A percentile compares a stretch with the other conserved stretches of the same genome.
Evolutionary conservation across 306 rosid species (phyloP).

Genomic region (Aeschynomene evenia): DNA sequence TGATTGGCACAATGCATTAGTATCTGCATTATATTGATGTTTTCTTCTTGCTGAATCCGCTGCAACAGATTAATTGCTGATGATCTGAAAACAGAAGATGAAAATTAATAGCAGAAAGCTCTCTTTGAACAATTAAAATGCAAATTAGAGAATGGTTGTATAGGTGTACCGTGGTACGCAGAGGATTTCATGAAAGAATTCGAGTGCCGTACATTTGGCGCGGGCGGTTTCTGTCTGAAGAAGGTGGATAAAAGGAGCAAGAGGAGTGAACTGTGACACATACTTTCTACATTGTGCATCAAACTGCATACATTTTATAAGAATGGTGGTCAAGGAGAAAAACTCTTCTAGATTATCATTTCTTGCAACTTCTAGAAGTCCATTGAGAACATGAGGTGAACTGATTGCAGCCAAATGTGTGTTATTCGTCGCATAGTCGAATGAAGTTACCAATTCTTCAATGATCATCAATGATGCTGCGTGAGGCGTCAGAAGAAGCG

Average conservation of each 20-base stretch:
- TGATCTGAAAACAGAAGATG: slow-evolving; percentile 43
- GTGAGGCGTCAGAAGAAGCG: slow-evolving; percentile 62
- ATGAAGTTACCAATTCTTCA: slow-evolving; percentile 70
- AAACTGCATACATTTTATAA: slow-evolving; percentile 69
- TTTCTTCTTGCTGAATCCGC: slow-evolving; percentile 56
- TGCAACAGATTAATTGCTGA: slow-evolving; percentile 62
- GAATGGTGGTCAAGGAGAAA: slow-evolving; percentile 66
- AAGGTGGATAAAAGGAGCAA: slow-evolving; percentile 61
- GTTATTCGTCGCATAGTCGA: slow-evolving; percentile 64
- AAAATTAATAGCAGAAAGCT: slow-evolving; percentile 9
- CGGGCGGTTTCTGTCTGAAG: slow-evolving; percentile 50
- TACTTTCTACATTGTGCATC: slow-evolving; percentile 64
- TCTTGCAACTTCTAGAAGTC: slow-evolving; percentile 66
- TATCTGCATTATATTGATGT: slow-evolving; percentile 47
- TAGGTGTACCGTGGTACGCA: slow-evolving; percentile 64
- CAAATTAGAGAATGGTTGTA: slow-evolving; percentile 15
- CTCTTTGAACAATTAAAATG: slow-evolving; percentile 25
- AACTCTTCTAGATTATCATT: slow-evolving; percentile 55
- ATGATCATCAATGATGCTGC: slow-evolving; percentile 79
- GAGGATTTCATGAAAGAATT: slow-evolving; percentile 70
- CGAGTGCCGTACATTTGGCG: slow-evolving; percentile 60
- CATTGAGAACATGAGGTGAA: slow-evolving; percentile 63
- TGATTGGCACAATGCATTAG: slow-evolving; percentile 55
- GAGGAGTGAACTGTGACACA: slow-evolving; percentile 59
- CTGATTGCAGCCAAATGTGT: slow-evolving; percentile 73